Percentiles rank a stretch among this genome's conserved stretches.
These are phyloP conservation scores for Fusarium veterinarium DNA, from an alignment of 2,329 filamentous ascomycete species.

Conservation along the genomic window DNA sequence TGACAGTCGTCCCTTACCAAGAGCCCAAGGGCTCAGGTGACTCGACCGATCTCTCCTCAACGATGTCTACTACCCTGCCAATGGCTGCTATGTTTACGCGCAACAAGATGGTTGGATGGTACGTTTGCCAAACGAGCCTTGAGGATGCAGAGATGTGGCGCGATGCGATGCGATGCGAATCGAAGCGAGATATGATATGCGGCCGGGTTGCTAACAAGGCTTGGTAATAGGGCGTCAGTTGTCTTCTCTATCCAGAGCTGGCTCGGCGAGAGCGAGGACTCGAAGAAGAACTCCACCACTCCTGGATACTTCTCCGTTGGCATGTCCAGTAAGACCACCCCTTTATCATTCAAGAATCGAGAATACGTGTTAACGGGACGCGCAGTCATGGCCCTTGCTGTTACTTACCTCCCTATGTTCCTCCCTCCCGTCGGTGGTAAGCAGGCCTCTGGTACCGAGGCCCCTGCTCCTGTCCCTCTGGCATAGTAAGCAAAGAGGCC, in stretches of 20 bases:
- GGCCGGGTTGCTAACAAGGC: conserved; percentile 9
- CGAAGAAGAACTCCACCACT: conserved; percentile 72
- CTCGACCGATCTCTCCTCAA: conserved; percentile 77
- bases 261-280: conserved; percentile 78
- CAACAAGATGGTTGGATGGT: conserved; percentile 82
- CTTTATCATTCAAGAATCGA: not conserved
- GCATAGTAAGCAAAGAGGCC: conserved; percentile 12
- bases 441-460: conserved; percentile 49
- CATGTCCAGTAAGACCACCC: conserved; percentile 75
- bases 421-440: conserved; percentile 54
- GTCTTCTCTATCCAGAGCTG: conserved; percentile 81
- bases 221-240: conserved; percentile 72
- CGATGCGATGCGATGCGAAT: conserved; percentile 11
- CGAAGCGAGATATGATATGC: not conserved
- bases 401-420: conserved; percentile 64
- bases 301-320: conserved; percentile 78
- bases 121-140: conserved; percentile 41
- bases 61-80: conserved; percentile 80
- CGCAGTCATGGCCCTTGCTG: conserved; percentile 69
- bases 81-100: conserved; percentile 87
- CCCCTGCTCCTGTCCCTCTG: conserved; percentile 40
- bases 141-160: conserved; percentile 2
- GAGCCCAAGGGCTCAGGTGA: conserved; percentile 75
- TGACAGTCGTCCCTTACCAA: conserved; percentile 86
- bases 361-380: conserved; percentile 15